Base-by-base conservation (phyloP, 139 green algal genomes). In the Spirogloea muscicola region DNA sequence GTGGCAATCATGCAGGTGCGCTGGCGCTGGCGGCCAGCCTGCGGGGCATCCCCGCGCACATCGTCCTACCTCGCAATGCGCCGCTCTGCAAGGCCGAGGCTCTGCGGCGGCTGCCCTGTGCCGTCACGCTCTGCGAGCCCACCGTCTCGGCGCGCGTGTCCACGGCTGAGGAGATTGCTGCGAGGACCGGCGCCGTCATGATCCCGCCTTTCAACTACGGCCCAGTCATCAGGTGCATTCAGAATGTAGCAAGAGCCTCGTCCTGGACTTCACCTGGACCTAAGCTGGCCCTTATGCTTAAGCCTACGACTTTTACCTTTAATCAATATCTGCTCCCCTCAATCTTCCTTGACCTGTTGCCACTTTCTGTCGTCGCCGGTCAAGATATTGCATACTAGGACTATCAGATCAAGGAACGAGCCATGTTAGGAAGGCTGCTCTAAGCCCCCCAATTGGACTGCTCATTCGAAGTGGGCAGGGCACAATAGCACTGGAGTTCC, bases 401-500 rank as follows among this genome's bases (percentile, higher is more conserved):
- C n/a, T n/a, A n/a, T n/a, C n/a, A n/a, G n/a, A n/a, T n/a, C n/a
- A n/a, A n/a, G n/a, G n/a, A n/a, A n/a, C n/a, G n/a, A n/a, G n/a
- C n/a, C n/a, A n/a, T n/a, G n/a, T n/a, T n/a, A n/a, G n/a, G n/a
- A n/a, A n/a, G n/a, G n/a, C n/a, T n/a, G n/a, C n/a, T n/a, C n/a
- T n/a, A n/a, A n/a, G n/a, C n/a, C n/a, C n/a, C n/a, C n/a, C n/a
- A n/a, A n/a, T n/a, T n/a, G n/a, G n/a, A n/a, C n/a, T n/a, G n/a
- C n/a, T n/a, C n/a, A n/a, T n/a, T n/a, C n/a, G 59, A 13, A 67
- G 39, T 27, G 51, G 52, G 5, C 90, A 95, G 77, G 91, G 89
- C 72, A 96, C 91, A 4, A 88, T 96, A 0, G 90, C 79, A 0
- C 77, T 95, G 42, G 91, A 96, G 81, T 63, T 96, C 1, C 73